These are phyloP conservation scores for Jamesozyma jinghongensis DNA, from an alignment of 805 yeast genomes.

Conservation along the genomic window DNA sequence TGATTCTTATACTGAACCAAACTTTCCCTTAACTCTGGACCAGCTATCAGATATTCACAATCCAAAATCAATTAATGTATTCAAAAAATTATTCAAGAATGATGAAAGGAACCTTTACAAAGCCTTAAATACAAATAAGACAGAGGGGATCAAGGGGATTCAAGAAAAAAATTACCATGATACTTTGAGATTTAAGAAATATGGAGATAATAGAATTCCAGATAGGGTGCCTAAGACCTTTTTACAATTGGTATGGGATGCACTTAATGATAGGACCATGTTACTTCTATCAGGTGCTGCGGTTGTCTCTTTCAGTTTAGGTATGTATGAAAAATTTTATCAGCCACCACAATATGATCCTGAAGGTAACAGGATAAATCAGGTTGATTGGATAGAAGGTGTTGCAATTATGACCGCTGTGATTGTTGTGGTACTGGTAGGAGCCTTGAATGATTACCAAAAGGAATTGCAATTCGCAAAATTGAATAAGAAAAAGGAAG, in stretches of 20 bases:
- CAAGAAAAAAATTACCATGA: slow-evolving; percentile 4
- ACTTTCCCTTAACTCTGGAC: slow-evolving; percentile 4
- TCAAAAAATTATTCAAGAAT: slow-evolving; percentile 17
- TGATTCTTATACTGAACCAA: not conserved
- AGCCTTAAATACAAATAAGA: slow-evolving; percentile 17
- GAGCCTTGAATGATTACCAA: slow-evolving; percentile 93
- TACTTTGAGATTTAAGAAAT: slow-evolving; percentile 29
- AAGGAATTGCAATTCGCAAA: slow-evolving; percentile 89
- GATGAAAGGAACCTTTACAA: slow-evolving; percentile 15
- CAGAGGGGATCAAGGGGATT: slow-evolving; percentile 15
- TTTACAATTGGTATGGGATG: slow-evolving; percentile 61
- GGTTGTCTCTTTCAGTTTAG: slow-evolving; percentile 76
- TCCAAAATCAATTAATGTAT: slow-evolving; percentile 26
- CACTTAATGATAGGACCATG: slow-evolving; percentile 84
- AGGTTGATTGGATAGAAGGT: slow-evolving; percentile 98
- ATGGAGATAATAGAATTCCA: slow-evolving; percentile 68
- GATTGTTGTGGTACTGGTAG: slow-evolving; percentile 80
- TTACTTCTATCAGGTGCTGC: slow-evolving; percentile 82
- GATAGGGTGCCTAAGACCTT: slow-evolving; percentile 62
- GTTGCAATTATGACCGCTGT: slow-evolving; percentile 94
- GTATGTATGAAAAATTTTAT: slow-evolving; percentile 86
- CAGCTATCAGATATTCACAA: slow-evolving; percentile 25
- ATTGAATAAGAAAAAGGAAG: slow-evolving; percentile 80
- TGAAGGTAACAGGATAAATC: slow-evolving; percentile 67
- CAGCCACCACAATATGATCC: slow-evolving; percentile 68